Evolutionary conservation across 2,329 filamentous ascomycete genomes (phyloP).

Genomic region (Fusarium xyrophilum): DNA sequence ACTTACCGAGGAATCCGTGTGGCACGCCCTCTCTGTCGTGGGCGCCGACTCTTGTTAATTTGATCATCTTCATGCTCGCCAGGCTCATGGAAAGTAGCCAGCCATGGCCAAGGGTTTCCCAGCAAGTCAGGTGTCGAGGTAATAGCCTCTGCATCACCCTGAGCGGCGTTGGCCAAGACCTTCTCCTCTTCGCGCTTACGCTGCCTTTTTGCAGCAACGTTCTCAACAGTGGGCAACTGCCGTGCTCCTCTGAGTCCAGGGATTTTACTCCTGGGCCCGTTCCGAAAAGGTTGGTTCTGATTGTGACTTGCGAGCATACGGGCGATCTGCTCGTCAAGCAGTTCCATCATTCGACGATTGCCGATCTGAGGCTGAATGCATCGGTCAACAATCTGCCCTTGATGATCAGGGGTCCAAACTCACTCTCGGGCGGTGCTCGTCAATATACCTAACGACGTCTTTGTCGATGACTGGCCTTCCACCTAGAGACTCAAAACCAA

Average conservation of each 20-base stretch:
- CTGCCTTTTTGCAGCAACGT: not conserved
- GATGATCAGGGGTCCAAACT: constrained; percentile 1
- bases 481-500: constrained; percentile 56
- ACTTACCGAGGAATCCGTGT: constrained; percentile 20
- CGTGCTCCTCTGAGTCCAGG: not conserved
- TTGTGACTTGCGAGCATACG: constrained; percentile 14
- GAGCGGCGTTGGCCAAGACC: not conserved
- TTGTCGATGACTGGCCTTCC: constrained; percentile 54
- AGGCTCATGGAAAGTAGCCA: not conserved
- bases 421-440: constrained; percentile 50
- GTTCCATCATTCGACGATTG: constrained; percentile 36
- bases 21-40: constrained; percentile 4
- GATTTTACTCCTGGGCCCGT: not conserved
- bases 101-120: constrained; percentile 19
- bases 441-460: constrained; percentile 50
- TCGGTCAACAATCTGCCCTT: not conserved
- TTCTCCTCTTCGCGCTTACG: not conserved
- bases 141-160: not conserved
- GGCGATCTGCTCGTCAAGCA: constrained; percentile 42
- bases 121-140: not conserved
- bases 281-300: not conserved
- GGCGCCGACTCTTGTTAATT: not conserved
- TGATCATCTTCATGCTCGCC: not conserved
- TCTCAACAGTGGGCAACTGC: constrained; percentile 11
- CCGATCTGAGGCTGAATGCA: not conserved